Percentiles rank a stretch among this genome's conserved stretches.
phyloP scores from a whole-genome alignment of 2,329 filamentous ascomycete species.

The Ophiosphaerella herpotricha region DNA sequence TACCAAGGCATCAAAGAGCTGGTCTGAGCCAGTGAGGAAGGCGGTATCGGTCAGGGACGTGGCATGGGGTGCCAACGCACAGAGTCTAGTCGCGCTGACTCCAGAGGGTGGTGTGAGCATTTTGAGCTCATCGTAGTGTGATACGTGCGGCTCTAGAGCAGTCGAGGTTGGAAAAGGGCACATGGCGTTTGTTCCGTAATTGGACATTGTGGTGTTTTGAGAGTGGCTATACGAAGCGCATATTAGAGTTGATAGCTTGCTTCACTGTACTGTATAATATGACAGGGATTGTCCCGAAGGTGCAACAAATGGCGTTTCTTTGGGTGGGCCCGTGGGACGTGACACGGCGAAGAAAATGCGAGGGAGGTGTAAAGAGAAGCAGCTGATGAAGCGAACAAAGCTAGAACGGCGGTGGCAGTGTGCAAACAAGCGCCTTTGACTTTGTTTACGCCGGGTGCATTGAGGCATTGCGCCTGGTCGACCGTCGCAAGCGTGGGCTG shows the following conservation, averaged over 20 bases:
- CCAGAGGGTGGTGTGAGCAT: conserved; percentile 76
- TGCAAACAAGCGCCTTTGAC: no score
- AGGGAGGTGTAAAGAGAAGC: neutral
- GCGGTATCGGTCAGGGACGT: conserved; percentile 74
- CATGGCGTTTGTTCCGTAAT: neutral
- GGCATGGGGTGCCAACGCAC: conserved; percentile 76
- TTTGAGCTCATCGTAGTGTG: conserved; percentile 53
- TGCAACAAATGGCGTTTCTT: conserved; percentile 6
- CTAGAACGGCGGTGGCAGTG: no score
- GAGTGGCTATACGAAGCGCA: conserved; percentile 3
- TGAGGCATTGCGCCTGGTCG: no score
- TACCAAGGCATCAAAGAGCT: conserved; percentile 81
- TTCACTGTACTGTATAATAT: conserved; percentile 7
- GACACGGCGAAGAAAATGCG: neutral
- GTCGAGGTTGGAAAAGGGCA: conserved; percentile 2
- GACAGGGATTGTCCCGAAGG: neutral
- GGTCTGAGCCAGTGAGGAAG: conserved; percentile 83
- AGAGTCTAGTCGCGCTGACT: conserved; percentile 75
- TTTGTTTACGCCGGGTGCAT: no score
- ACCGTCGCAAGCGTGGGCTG: neutral
- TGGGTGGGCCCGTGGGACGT: neutral
- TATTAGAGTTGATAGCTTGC: conserved; percentile 8
- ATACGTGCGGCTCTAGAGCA: neutral
- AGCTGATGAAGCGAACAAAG: no score
- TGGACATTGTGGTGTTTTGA: neutral